Evolutionary conservation across 208 protist species (phyloP).

Genomic region (Acanthamoeba castellanii): DNA sequence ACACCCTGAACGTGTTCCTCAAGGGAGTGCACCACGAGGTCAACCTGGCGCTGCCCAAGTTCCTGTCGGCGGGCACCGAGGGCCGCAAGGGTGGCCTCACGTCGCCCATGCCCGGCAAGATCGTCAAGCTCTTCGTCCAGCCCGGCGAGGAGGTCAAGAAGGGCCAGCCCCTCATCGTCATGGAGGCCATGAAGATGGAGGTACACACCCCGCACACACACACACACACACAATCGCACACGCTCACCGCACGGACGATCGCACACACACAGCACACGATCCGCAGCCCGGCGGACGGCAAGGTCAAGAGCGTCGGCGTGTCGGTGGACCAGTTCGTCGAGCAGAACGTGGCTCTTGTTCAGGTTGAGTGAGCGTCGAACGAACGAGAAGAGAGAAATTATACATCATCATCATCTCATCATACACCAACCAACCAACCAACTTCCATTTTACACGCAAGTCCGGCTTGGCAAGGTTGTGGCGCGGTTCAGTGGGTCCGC

Average conservation of each 20-base stretch:
- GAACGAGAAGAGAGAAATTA: too few relatives aligned
- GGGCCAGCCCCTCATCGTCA: conserved; percentile 92
- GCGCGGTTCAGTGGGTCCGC: too few relatives aligned
- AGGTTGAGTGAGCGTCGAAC: background rate
- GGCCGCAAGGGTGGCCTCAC: background rate
- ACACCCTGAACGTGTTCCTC: conserved; percentile 84
- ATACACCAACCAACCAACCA: too few relatives aligned
- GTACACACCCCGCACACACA: too few relatives aligned
- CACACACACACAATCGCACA: background rate
- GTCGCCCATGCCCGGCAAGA: conserved; percentile 95
- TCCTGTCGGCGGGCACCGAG: conserved; percentile 70
- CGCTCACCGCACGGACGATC: background rate
- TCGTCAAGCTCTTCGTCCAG: conserved; percentile 91
- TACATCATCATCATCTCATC: too few relatives aligned
- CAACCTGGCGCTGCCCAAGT: conserved; percentile 83
- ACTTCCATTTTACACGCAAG: too few relatives aligned
- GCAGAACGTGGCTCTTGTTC: background rate
- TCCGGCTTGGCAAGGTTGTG: too few relatives aligned
- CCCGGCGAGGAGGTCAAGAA: conserved; percentile 91
- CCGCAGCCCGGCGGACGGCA: conserved; percentile 56
- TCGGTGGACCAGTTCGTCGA: conserved; percentile 2
- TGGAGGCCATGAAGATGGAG: conserved; percentile 98
- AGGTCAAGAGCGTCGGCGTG: conserved; percentile 46
- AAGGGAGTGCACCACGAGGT: conserved; percentile 63
- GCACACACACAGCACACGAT: conserved; percentile 35